Conservation (phyloP, 177 flowering plant species). For the Vitis hybrid region DNA sequence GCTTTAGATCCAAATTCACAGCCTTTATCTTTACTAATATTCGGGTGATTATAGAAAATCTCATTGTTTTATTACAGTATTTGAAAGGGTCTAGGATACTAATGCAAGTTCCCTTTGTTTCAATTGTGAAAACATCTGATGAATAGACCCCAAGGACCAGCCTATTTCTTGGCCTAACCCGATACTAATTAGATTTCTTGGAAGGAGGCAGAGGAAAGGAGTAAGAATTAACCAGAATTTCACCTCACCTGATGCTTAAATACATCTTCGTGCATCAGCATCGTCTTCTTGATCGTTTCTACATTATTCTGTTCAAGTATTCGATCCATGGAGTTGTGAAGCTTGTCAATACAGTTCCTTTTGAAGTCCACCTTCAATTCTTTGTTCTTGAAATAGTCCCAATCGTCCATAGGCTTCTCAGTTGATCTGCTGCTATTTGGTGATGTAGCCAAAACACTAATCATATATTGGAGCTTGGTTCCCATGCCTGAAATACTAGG, state of each 20-base stretch:
- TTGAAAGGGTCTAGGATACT: too few relatives aligned
- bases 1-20: neutral
- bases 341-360: slow-evolving; percentile 13
- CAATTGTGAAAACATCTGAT: too few relatives aligned
- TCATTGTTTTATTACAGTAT: too few relatives aligned
- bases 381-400: slow-evolving; percentile 16
- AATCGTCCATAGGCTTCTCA: slow-evolving; percentile 23
- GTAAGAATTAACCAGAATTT: too few relatives aligned
- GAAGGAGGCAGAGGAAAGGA: too few relatives aligned
- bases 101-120: too few relatives aligned
- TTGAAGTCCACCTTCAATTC: slow-evolving; percentile 12
- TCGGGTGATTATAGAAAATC: too few relatives aligned
- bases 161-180: neutral
- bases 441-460: slow-evolving; percentile 29
- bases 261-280: slow-evolving; percentile 61
- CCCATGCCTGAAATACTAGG: slow-evolving; percentile 58
- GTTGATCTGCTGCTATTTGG: slow-evolving; percentile 14
- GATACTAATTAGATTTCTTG: too few relatives aligned
- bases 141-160: too few relatives aligned
- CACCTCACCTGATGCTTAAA: slow-evolving; percentile 62
- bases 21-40: neutral
- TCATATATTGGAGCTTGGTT: slow-evolving; percentile 42
- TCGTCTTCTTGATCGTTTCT: slow-evolving; percentile 48
- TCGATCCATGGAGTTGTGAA: slow-evolving; percentile 43
- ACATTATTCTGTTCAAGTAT: slow-evolving; percentile 30